A percentile compares a stretch with the other conserved stretches of the same genome.
Conservation (phyloP, 2,329 filamentous ascomycete species). For the Alternaria metachromatica region DNA sequence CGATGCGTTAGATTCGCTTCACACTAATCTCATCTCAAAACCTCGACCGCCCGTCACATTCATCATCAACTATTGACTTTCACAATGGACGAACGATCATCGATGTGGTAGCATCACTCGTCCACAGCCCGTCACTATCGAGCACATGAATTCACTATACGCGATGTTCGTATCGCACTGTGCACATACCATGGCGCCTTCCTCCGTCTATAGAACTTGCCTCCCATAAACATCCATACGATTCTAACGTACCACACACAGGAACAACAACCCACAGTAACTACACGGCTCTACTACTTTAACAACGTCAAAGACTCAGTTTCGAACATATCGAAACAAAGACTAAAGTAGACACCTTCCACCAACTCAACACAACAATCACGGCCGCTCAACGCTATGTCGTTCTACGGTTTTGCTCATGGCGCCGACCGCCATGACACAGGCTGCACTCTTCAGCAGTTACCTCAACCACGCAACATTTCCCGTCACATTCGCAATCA, state of each 20-base stretch:
- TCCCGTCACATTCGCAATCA: slow-evolving; percentile 3
- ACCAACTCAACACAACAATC: background rate
- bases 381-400: background rate
- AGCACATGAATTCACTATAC: background rate
- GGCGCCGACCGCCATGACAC: background rate
- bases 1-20: slow-evolving; percentile 23
- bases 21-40: background rate
- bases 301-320: background rate
- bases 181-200: background rate
- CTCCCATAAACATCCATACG: background rate
- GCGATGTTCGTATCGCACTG: background rate
- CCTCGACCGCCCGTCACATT: background rate
- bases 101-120: background rate
- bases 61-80: background rate
- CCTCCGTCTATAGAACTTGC: background rate
- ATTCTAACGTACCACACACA: background rate
- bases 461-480: background rate
- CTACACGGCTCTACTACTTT: background rate
- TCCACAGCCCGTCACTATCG: background rate
- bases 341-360: background rate
- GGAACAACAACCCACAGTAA: background rate
- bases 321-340: background rate
- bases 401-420: background rate
- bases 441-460: background rate
- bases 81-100: background rate